Evolutionary conservation across 2,329 filamentous ascomycete species (phyloP).

Genomic region (Xylariaceae sp.): DNA sequence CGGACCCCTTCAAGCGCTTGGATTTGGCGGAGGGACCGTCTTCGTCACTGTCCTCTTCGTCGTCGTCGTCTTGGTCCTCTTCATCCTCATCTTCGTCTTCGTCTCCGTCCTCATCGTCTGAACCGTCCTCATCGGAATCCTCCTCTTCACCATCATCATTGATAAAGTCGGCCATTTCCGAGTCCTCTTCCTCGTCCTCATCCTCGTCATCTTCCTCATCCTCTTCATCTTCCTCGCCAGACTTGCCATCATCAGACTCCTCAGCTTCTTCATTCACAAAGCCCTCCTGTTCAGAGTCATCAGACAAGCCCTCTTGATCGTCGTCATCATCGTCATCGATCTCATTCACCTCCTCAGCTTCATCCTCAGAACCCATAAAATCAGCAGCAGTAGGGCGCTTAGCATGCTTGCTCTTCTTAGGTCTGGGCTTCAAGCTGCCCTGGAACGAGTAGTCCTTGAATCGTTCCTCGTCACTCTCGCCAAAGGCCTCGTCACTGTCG

Average conservation of each 20-base stretch:
- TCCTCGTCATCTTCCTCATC: slow-evolving; percentile 4
- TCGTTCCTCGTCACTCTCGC: slow-evolving; percentile 75
- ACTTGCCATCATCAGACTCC: slow-evolving; percentile 15
- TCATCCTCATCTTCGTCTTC: slow-evolving; percentile 32
- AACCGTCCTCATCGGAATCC: slow-evolving; percentile 10
- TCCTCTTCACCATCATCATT: slow-evolving; percentile 29
- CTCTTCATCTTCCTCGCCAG: slow-evolving; percentile 10
- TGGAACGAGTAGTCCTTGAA: slow-evolving; percentile 68
- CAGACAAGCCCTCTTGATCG: slow-evolving; percentile 18
- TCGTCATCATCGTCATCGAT: slow-evolving; percentile 19
- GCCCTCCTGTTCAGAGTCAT: slow-evolving; percentile 12
- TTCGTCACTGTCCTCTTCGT: slow-evolving; percentile 20
- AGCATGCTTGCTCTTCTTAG: slow-evolving; percentile 30
- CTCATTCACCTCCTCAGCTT: slow-evolving; percentile 15
- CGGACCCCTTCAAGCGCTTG: slow-evolving; percentile 30
- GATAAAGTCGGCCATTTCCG: background rate
- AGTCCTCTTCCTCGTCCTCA: slow-evolving; percentile 19
- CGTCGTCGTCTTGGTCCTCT: slow-evolving; percentile 23
- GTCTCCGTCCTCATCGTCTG: slow-evolving; percentile 27
- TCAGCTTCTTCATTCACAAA: slow-evolving; percentile 21
- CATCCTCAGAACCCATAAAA: slow-evolving; percentile 47
- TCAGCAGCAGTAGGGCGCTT: slow-evolving; percentile 50
- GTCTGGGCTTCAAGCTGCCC: slow-evolving; percentile 50
- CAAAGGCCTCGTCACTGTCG: slow-evolving; percentile 65
- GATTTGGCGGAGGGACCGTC: slow-evolving; percentile 30